Evolutionary conservation across 495 filamentous ascomycete genomes (phyloP), one percentile per base, ranked within the genome.

Genomic region (Aspergillus sparsus): DNA sequence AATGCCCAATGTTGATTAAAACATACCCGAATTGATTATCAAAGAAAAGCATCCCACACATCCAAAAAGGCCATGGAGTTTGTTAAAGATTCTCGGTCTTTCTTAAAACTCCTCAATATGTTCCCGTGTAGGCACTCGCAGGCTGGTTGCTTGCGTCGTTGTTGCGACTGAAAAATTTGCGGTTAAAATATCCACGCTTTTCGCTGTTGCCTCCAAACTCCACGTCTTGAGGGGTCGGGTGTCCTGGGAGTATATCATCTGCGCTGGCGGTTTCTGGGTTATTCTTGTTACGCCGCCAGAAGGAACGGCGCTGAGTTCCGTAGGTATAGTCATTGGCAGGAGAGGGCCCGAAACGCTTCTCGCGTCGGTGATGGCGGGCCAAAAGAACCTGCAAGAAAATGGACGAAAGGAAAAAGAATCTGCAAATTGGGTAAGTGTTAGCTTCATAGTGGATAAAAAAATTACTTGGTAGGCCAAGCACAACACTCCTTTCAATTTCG

Each of bases 291-390:
- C 73, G 74, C 56, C 73, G 74, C 78, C 81, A 86, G 74, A 83
- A 81, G 42, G 63, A 63, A 36, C 71, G 69, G 37, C 75, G 69
- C 61, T 79, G 80, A 53, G 75, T 84, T 53, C 89, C 91, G 32
- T 82, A 85, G 16, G 89, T 92, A 77, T 93, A 92, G 69, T 83
- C 79, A 80, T 92, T 93, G 53, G 82, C 79, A 7, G 90, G 89
- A 60, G 84, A 82, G 27, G 91, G 90, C 39, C 89, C 90, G 77
- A 86, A 91, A 51, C 87, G 85, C 73, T 88, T 88, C 77, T 94
- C 89, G 67, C 87, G 87, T 67, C 85, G 83, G 75, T 88, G 88
- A 71, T 90, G 79, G 58, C 87, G 86, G 65, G 82, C 81, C 13
- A 91, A 80, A 16, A 80, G 72, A 57, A 87, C 53, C 68, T 91